phyloP scores from a whole-genome alignment of 352 stramenopile species.

The Pythium rishiriense region DNA sequence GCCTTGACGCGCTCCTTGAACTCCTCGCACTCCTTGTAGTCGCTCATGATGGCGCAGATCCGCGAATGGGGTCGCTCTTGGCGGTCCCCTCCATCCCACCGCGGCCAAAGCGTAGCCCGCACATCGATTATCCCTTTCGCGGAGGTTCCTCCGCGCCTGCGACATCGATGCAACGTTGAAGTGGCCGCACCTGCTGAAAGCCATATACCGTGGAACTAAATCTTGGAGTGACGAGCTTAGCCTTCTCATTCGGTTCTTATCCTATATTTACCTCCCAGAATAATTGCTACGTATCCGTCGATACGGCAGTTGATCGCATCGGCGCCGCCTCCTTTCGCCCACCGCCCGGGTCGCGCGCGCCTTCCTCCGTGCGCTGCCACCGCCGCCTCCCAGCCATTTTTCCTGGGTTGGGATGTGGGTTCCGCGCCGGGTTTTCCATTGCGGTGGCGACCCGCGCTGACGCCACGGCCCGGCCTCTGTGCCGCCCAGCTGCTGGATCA shows the following conservation, averaged over 20 bases:
- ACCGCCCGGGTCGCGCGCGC: no score
- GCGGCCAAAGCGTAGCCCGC: neutral
- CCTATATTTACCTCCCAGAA: neutral
- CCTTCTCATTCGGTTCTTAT: no score
- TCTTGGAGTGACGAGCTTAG: no score
- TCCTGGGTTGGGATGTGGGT: no score
- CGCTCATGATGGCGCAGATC: constrained; percentile 26
- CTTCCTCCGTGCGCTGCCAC: no score
- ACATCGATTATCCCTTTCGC: neutral
- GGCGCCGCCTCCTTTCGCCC: no score
- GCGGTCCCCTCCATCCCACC: no score
- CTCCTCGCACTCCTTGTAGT: constrained; percentile 68
- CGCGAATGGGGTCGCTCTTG: constrained; percentile 5
- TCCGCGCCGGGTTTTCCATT: neutral
- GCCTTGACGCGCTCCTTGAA: constrained; percentile 78
- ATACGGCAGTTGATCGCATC: neutral
- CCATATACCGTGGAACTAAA: neutral
- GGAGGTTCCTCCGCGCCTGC: neutral
- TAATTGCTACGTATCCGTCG: neutral
- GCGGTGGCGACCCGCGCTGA: constrained; percentile 2
- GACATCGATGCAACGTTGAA: neutral
- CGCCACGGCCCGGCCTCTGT: constrained; percentile 15
- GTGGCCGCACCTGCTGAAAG: neutral
- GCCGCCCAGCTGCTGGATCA: constrained; percentile 15
- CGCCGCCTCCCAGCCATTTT: no score